A percentile compares a stretch with the other conserved stretches of the same genome.
These are phyloP conservation scores for Allomyces arbusculus DNA, from an alignment of 192 early-diverging fungal genomes.

Conservation along the genomic window DNA sequence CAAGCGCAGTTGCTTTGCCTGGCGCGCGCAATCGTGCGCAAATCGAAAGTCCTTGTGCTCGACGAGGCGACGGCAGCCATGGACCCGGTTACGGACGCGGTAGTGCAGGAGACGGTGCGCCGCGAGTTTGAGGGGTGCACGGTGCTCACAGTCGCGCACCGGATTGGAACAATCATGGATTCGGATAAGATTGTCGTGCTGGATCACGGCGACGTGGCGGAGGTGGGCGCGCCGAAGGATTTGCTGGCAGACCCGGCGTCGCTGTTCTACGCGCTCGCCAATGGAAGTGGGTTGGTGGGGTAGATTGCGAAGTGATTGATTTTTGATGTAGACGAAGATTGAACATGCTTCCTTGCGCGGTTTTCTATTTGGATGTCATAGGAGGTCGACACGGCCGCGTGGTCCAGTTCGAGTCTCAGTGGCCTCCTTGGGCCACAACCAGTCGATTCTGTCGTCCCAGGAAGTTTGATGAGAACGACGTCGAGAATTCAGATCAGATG, in stretches of 20 bases:
- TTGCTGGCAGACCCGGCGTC: conserved; percentile 16
- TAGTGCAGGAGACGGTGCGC: conserved; percentile 31
- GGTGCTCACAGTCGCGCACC: conserved; percentile 28
- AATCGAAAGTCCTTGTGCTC: conserved; percentile 33
- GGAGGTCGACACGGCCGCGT: too few species aligned
- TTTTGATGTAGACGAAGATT: too few species aligned
- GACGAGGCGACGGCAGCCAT: conserved; percentile 39
- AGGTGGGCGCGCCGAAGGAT: conserved; percentile 25
- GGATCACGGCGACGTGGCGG: conserved; percentile 19
- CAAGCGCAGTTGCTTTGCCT: conserved; percentile 38
- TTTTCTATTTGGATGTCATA: too few species aligned
- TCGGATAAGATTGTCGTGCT: conserved; percentile 20
- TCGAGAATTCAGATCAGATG: too few species aligned
- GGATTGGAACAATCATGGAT: conserved; percentile 21
- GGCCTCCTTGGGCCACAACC: too few species aligned
- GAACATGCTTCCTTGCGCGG: too few species aligned
- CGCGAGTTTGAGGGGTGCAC: conserved; percentile 26
- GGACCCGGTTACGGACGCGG: conserved; percentile 27
- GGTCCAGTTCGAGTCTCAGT: too few species aligned
- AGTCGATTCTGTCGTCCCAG: too few species aligned
- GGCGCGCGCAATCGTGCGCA: conserved; percentile 31
- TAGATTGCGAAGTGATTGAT: too few species aligned
- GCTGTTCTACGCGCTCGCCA: neutral
- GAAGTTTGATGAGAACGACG: too few species aligned
- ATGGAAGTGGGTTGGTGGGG: too few species aligned